Evolutionary conservation across 345 rosid species (phyloP).

Genomic region (Eucalyptus cloeziana): DNA sequence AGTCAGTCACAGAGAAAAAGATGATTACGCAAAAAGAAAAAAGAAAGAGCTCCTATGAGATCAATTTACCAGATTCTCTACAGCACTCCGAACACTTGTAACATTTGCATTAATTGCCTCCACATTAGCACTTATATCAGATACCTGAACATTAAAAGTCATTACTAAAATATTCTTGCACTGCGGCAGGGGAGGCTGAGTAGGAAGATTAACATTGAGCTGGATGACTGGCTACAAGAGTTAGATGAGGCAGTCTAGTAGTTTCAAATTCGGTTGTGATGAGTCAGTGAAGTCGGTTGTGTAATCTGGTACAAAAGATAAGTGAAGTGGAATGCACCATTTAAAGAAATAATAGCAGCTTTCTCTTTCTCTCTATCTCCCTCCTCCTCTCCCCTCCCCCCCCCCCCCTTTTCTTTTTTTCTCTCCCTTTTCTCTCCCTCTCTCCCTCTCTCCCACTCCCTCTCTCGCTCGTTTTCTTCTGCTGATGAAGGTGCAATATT

Average conservation of each 20-base stretch:
- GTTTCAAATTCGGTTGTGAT: neutral
- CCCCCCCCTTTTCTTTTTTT: neutral
- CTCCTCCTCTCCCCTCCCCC: neutral
- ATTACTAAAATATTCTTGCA: neutral
- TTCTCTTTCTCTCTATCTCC: neutral
- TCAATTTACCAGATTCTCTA: constrained; percentile 59
- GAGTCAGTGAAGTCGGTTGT: neutral
- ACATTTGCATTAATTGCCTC: constrained; percentile 30
- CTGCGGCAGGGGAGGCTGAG: neutral
- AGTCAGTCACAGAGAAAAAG: neutral
- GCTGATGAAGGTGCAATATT: neutral
- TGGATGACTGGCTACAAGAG: neutral
- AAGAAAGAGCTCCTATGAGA: neutral
- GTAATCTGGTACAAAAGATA: neutral
- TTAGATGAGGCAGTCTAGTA: neutral
- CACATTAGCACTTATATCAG: constrained; percentile 36
- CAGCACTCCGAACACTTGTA: constrained; percentile 44
- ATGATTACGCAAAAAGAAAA: neutral
- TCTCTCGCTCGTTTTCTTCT: neutral
- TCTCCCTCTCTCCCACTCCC: neutral
- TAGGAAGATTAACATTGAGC: neutral
- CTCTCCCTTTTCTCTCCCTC: neutral
- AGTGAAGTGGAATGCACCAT: neutral
- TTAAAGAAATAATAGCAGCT: neutral
- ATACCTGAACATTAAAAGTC: constrained; percentile 21